Percentiles rank a stretch among this genome's conserved stretches.
Evolutionary conservation across 2,329 filamentous ascomycete species (phyloP).

Genomic region (Colletotrichum abscissum): DNA sequence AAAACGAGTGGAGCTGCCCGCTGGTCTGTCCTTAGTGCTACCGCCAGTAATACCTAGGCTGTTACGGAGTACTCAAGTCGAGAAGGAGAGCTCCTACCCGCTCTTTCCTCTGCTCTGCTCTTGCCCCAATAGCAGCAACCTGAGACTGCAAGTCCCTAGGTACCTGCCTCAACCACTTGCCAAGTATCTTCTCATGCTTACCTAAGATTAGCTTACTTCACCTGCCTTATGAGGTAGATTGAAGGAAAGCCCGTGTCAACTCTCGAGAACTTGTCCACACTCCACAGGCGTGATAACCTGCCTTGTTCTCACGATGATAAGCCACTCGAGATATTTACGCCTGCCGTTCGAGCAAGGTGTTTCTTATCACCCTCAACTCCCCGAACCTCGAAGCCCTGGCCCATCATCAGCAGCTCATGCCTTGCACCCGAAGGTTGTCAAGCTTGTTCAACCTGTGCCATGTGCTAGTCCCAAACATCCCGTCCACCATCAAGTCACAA

Average conservation of each 20-base stretch:
- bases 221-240: background rate
- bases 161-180: background rate
- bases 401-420: background rate
- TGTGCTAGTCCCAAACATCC: background rate
- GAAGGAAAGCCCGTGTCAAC: background rate
- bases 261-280: background rate
- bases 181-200: background rate
- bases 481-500: background rate
- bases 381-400: too few species aligned
- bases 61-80: background rate
- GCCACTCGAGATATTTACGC: background rate
- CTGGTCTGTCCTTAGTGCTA: too few species aligned
- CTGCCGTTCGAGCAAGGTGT: background rate
- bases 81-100: background rate
- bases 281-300: background rate
- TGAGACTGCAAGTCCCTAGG: background rate
- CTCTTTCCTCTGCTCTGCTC: background rate
- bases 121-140: background rate
- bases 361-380: background rate
- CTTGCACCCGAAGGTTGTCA: background rate
- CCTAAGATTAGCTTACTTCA: background rate
- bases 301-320: background rate
- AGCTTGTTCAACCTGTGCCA: background rate
- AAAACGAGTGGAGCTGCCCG: conserved; percentile 20
- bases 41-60: too few species aligned